Conservation (phyloP, 2,329 filamentous ascomycete species). For the Aaosphaeria pasadenensis region DNA sequence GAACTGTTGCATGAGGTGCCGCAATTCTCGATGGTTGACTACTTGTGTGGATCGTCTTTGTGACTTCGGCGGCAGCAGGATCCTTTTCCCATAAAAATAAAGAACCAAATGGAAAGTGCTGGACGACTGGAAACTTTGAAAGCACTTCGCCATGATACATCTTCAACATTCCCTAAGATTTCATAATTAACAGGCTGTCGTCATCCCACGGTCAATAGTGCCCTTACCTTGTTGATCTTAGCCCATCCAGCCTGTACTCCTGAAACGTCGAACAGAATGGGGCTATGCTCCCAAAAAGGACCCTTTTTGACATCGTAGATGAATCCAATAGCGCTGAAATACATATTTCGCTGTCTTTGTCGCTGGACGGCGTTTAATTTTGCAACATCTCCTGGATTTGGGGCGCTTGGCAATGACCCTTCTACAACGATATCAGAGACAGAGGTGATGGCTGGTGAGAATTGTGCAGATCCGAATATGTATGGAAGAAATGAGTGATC, state of each 20-base stretch:
- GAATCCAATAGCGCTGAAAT: conserved; percentile 93
- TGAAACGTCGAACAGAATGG: conserved; percentile 90
- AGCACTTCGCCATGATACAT: conserved; percentile 98
- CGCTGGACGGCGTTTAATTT: conserved; percentile 41
- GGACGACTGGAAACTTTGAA: conserved; percentile 96
- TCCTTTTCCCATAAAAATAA: conserved; percentile 49
- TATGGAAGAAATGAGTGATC: conserved; percentile 94
- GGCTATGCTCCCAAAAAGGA: conserved; percentile 92
- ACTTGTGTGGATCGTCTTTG: conserved; percentile 32
- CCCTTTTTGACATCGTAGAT: conserved; percentile 97
- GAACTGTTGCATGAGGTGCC: conserved; percentile 12
- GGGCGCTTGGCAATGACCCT: conserved; percentile 67
- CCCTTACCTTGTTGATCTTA: conserved; percentile 73
- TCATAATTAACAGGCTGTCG: background rate
- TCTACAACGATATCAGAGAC: conserved; percentile 64
- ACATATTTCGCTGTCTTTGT: conserved; percentile 58
- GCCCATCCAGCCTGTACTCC: conserved; percentile 89
- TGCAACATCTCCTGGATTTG: conserved; percentile 66
- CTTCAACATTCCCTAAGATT: conserved; percentile 83
- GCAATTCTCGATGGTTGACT: conserved; percentile 31
- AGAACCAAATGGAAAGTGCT: conserved; percentile 68
- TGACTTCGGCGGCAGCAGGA: conserved; percentile 33
- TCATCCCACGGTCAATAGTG: background rate
- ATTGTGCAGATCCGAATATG: conserved; percentile 90
- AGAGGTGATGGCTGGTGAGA: conserved; percentile 67